Evolutionary conservation across 768 basidiomycete species (phyloP), one percentile per base, ranked within the genome.

Genomic region (Boletus sp.): DNA sequence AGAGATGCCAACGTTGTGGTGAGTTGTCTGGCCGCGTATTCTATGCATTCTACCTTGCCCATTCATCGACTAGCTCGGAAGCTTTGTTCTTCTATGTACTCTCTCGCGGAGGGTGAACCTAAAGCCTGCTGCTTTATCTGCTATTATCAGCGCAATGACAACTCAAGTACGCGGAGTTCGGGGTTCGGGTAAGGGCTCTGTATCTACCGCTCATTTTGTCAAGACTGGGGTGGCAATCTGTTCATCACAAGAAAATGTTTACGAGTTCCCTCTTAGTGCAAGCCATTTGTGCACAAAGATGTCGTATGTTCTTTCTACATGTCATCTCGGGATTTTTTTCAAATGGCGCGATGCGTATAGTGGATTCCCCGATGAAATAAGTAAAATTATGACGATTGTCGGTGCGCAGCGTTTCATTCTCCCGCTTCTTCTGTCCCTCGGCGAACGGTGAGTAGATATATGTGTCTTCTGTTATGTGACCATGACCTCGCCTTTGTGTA

Each of bases 21-120:
- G 65, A 59, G 83, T 69, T 17, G 19, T 41, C 37, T 10, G 1
- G 7, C 11, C 1, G 4, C n/a, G 3, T 0, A 4, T 10, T 46
- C n/a, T 40, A 47, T 53, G 35, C 10, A 13, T 27, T 21, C 21
- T 47, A 25, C 43, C 30, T 58, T 30, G 51, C n/a, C 0, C 25
- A 39, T 38, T 13, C 15, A 13, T 30, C 15, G 10, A 42, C 11
- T 55, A 89, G 88, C 77, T 94, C 13, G 87, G 84, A 42, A 83
- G 81, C 59, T 89, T 87, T 62, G 79, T 93, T 53, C 76, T 94
- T 9, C 73, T 94, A 1, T 81, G 85, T 1, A 77, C 84, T 0
- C 75, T 95, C 23, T 83, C 88, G 0, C 83, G 83, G 58, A 86
- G 84, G 70, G 81, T 81, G 48, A 74, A 76, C 13, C 63, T 95